Percentiles rank a stretch among this genome's conserved stretches.
Evolutionary conservation across 169 alveolate species (phyloP).

Genomic region (Theileria luwenshuni): DNA sequence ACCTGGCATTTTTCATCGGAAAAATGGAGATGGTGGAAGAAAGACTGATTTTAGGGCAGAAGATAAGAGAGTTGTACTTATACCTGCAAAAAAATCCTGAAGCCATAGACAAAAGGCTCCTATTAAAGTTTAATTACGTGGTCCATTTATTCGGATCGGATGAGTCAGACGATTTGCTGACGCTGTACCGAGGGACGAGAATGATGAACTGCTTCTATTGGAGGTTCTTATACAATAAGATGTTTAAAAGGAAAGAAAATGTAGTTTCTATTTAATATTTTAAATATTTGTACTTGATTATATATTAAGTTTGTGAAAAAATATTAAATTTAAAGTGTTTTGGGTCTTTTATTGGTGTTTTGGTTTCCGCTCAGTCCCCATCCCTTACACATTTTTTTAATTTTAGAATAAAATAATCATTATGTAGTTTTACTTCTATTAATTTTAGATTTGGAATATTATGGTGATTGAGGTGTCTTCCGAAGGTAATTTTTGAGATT

Average conservation of each 20-base stretch:
- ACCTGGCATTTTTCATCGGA: not conserved
- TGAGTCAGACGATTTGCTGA: slow-evolving; percentile 11
- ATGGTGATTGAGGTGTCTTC: not conserved
- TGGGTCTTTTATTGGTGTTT: too few species aligned
- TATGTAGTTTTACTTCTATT: too few species aligned
- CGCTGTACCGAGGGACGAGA: slow-evolving; percentile 11
- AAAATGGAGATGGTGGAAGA: slow-evolving; percentile 42
- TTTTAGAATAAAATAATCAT: too few species aligned
- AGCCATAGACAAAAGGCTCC: not conserved
- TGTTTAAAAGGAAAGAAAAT: not conserved
- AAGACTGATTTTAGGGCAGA: slow-evolving; percentile 14
- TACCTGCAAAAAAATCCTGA: not conserved
- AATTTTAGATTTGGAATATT: too few species aligned
- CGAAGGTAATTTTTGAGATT: not conserved
- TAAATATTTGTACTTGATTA: too few species aligned
- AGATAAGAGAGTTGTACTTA: slow-evolving; percentile 13
- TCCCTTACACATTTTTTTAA: not conserved
- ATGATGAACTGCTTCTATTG: slow-evolving; percentile 3
- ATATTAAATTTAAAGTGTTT: too few species aligned
- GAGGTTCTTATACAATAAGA: not conserved
- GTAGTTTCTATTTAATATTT: not conserved
- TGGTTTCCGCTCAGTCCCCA: too few species aligned
- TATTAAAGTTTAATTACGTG: not conserved
- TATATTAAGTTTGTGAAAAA: too few species aligned
- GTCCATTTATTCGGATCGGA: slow-evolving; percentile 10